phyloP scores from a whole-genome alignment of 1,284 basidiomycete species.

The Athelia sp. region DNA sequence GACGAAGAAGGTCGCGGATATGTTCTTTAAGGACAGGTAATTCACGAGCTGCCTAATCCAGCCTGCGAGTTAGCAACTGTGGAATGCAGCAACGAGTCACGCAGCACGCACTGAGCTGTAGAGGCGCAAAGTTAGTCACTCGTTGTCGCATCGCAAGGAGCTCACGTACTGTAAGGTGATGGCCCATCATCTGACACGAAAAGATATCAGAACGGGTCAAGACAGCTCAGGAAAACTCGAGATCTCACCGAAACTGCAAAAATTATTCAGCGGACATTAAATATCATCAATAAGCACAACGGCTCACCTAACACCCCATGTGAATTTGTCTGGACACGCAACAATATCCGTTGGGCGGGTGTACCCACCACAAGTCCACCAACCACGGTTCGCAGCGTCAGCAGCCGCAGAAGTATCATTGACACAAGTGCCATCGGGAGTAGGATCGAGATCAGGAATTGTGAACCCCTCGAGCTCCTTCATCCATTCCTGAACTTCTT shows the following conservation, averaged over 20 bases:
- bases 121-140: no score
- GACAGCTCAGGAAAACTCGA: no score
- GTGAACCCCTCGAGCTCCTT: conserved; percentile 66
- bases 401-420: conserved; percentile 54
- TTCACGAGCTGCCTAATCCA: conserved; percentile 54
- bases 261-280: background rate
- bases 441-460: conserved; percentile 62
- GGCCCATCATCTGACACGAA: conserved; percentile 72
- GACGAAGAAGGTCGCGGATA: conserved; percentile 88
- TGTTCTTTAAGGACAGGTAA: conserved; percentile 59
- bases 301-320: conserved; percentile 70
- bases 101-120: conserved; percentile 11
- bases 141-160: no score
- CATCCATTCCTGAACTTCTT: conserved; percentile 71
- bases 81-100: conserved; percentile 16
- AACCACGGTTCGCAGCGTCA: conserved; percentile 57
- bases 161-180: conserved; percentile 74
- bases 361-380: conserved; percentile 89
- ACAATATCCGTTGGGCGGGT: conserved; percentile 65
- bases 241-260: conserved; percentile 1
- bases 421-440: conserved; percentile 61
- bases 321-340: conserved; percentile 73
- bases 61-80: conserved; percentile 8
- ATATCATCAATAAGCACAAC: background rate
- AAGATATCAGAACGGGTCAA: no score